Evolutionary conservation across 169 alveolate species (phyloP).

Genomic region (Plasmodium vivax): DNA sequence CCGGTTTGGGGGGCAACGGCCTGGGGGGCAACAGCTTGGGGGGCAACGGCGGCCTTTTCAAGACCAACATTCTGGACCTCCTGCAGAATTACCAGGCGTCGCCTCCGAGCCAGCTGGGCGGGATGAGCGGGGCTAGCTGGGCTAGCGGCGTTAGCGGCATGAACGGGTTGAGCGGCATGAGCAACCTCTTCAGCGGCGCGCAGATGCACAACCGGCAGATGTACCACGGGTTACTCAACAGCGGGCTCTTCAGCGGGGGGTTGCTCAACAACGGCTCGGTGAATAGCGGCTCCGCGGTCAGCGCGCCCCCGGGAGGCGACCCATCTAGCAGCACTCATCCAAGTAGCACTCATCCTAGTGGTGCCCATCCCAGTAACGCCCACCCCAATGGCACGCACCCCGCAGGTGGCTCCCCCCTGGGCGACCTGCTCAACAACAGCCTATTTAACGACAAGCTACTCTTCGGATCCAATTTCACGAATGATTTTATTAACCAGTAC

Average conservation of each 20-base stretch:
- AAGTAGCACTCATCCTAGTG: neutral
- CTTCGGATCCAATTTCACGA: neutral
- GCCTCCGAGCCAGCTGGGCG: neutral
- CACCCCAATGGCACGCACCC: neutral
- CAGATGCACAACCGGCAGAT: neutral
- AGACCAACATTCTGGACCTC: neutral
- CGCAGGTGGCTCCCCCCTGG: neutral
- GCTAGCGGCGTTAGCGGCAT: neutral
- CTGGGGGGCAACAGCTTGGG: neutral
- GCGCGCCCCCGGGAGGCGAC: neutral
- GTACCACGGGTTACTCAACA: neutral
- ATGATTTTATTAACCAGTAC: neutral
- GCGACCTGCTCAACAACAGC: neutral
- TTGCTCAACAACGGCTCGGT: neutral
- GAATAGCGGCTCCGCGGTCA: neutral
- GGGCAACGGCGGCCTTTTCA: neutral
- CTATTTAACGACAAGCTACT: neutral
- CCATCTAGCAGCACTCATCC: neutral
- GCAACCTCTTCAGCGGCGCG: neutral
- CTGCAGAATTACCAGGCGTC: slow-evolving; percentile 14
- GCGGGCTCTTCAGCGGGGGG: neutral
- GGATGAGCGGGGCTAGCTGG: neutral
- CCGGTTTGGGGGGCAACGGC: neutral
- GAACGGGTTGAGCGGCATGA: neutral
- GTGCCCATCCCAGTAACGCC: neutral